Evolutionary conservation across 2,329 filamentous ascomycete species (phyloP).

Genomic region (Colletotrichum sp.): DNA sequence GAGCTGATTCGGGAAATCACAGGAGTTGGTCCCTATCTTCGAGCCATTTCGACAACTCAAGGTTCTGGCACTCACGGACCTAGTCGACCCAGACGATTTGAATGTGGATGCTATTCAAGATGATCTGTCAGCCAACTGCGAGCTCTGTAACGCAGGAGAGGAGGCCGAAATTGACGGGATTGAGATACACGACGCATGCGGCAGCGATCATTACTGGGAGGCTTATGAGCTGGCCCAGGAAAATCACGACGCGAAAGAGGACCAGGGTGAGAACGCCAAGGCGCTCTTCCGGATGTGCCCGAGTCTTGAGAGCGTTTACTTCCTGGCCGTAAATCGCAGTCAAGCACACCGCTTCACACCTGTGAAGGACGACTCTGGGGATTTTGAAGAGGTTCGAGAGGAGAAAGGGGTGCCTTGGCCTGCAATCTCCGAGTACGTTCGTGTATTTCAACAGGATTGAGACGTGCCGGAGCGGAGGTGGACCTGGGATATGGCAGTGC

Average conservation of each 20-base stretch:
- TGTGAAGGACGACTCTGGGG: neutral
- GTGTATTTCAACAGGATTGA: neutral
- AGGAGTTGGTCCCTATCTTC: neutral
- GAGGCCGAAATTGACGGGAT: too few relatives aligned
- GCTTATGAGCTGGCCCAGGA: neutral
- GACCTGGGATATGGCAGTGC: neutral
- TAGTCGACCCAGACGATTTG: rapidly evolving
- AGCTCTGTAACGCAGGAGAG: rapidly evolving
- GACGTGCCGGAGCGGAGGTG: rapidly evolving
- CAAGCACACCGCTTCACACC: neutral
- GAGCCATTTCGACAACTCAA: neutral
- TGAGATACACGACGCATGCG: too few relatives aligned
- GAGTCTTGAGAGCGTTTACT: neutral
- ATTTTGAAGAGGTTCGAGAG: rapidly evolving
- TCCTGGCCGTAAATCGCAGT: rapidly evolving
- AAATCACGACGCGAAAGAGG: rapidly evolving
- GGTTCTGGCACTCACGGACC: neutral
- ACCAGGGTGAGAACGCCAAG: neutral
- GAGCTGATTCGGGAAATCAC: rapidly evolving
- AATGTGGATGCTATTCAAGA: neutral
- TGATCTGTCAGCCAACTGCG: rapidly evolving
- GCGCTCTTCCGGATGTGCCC: neutral
- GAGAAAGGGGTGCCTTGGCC: neutral
- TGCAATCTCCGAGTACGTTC: neutral
- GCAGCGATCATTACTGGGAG: rapidly evolving